Evolutionary conservation across 2,329 filamentous ascomycete genomes (phyloP).

Genomic region (Talaromyces sp.): DNA sequence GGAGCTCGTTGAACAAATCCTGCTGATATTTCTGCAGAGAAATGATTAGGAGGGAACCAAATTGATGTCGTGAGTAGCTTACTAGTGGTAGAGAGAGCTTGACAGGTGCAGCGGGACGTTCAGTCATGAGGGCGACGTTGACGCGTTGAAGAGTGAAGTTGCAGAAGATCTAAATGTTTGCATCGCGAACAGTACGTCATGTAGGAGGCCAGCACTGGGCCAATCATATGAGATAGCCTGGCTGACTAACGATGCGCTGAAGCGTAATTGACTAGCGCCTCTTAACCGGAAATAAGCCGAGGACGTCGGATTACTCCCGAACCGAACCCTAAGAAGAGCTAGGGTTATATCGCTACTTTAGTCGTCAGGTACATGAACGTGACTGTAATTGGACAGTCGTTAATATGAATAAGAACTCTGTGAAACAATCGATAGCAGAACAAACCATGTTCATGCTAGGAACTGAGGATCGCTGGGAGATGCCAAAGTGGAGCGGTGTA

Average conservation of each 20-base stretch:
- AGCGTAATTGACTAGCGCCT: not conserved
- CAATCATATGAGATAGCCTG: not conserved
- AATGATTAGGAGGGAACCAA: constrained; percentile 23
- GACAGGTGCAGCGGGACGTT: constrained; percentile 50
- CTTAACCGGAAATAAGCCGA: not conserved
- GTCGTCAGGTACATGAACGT: not conserved
- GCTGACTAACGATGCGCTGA: not conserved
- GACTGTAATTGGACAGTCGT: not conserved
- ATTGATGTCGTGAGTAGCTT: constrained; percentile 22
- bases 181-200: not conserved
- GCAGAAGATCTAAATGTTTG: not conserved
- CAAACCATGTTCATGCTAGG: not conserved
- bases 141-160: constrained; percentile 7
- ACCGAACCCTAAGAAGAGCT: not conserved
- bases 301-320: not conserved
- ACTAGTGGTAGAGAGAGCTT: constrained; percentile 63
- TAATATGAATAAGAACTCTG: not conserved
- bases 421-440: not conserved
- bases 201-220: not conserved
- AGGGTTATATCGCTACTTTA: not conserved
- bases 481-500: not conserved
- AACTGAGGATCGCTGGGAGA: not conserved
- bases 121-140: constrained; percentile 38
- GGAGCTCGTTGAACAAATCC: constrained; percentile 85
- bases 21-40: constrained; percentile 74